Conservation (phyloP, 2,329 filamentous ascomycete genomes). For the Metarhizium sp. region DNA sequence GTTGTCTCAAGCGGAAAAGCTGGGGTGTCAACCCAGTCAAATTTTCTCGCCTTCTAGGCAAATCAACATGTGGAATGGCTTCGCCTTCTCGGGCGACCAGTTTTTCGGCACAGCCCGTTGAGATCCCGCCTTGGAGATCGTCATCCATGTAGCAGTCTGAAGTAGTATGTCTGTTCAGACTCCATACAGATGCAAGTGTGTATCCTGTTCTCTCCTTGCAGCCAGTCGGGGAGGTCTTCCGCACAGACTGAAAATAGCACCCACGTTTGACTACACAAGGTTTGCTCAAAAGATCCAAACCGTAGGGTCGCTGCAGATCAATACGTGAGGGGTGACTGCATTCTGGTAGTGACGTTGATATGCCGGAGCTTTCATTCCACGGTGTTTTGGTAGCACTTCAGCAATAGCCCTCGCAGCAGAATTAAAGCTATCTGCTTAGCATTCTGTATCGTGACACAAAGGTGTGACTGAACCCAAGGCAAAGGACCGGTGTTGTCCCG, state of each 20-base stretch:
- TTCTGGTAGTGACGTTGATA: background rate
- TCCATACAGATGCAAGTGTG: background rate
- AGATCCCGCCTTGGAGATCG: background rate
- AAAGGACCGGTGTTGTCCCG: slow-evolving; percentile 4
- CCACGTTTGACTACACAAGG: background rate
- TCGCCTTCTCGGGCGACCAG: background rate
- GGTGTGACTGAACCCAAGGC: background rate
- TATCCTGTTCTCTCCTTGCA: background rate
- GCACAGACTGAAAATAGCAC: background rate
- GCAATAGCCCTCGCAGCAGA: too few species aligned
- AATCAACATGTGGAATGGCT: background rate
- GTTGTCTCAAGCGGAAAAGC: background rate
- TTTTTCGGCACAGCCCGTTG: background rate
- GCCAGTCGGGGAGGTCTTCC: background rate
- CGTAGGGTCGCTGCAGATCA: background rate
- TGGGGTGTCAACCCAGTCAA: background rate
- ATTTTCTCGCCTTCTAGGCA: background rate
- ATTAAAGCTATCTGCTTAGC: too few species aligned
- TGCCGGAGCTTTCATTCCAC: background rate
- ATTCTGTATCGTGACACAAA: too few species aligned
- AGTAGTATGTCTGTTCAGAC: background rate
- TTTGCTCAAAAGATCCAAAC: background rate
- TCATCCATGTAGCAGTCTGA: background rate
- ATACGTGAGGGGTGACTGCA: background rate
- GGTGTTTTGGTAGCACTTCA: too few species aligned